These are phyloP conservation scores for Polytolypa hystricis DNA, from an alignment of 2,329 filamentous ascomycete species.

Conservation along the genomic window DNA sequence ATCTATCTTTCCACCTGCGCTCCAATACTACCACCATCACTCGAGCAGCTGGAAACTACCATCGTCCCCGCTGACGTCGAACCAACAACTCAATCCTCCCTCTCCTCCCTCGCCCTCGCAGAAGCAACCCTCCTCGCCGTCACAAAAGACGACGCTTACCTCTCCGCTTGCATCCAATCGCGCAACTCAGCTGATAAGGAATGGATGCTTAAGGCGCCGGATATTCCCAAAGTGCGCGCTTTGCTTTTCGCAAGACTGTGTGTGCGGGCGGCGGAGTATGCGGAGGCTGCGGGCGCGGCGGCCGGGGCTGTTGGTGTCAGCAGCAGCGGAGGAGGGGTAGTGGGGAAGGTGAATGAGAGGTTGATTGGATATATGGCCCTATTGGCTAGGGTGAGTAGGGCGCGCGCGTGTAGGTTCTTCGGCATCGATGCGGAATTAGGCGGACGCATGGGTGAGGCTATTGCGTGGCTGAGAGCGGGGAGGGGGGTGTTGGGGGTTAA, in stretches of 20 bases:
- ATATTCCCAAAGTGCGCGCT: conserved; percentile 78
- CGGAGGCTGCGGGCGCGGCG: conserved; percentile 54
- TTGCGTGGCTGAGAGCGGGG: conserved; percentile 76
- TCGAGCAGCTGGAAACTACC: conserved; percentile 5
- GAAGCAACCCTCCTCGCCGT: conserved; percentile 86
- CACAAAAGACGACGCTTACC: conserved; percentile 88
- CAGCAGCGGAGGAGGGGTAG: conserved; percentile 16
- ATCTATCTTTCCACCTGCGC: conserved; percentile 54
- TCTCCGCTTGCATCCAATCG: conserved; percentile 66
- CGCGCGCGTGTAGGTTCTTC: conserved; percentile 80
- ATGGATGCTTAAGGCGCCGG: conserved; percentile 91
- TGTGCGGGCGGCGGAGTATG: conserved; percentile 79
- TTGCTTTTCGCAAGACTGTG: conserved; percentile 81
- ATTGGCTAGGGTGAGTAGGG: conserved; percentile 61
- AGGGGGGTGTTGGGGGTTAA: conserved; percentile 60
- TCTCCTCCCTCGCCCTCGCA: conserved; percentile 55
- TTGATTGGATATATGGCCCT: conserved; percentile 66
- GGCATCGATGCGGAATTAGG: conserved; percentile 78
- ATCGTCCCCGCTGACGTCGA: conserved; percentile 35
- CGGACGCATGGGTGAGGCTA: conserved; percentile 69
- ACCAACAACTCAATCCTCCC: conserved; percentile 29
- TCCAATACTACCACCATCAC: background rate
- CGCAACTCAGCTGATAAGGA: conserved; percentile 76
- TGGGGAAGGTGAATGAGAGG: conserved; percentile 50
- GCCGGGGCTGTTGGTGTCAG: conserved; percentile 29